phyloP scores from a whole-genome alignment of 2,329 filamentous ascomycete genomes.

The Calcarisporium arbuscula region DNA sequence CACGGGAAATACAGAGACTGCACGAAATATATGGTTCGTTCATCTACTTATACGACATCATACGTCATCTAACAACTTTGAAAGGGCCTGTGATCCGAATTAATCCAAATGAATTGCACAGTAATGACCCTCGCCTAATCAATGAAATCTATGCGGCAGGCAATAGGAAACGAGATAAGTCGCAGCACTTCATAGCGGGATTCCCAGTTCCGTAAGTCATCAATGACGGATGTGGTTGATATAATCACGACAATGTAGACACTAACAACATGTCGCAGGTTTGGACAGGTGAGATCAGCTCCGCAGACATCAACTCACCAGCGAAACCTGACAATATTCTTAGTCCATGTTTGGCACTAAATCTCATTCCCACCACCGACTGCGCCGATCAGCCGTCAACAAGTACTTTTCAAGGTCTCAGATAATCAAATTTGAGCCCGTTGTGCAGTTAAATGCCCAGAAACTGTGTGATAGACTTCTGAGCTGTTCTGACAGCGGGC shows the following conservation, averaged over 20 bases:
- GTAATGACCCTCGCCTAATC: slow-evolving; percentile 18
- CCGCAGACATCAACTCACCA: not conserved
- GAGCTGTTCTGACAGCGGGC: slow-evolving; percentile 2
- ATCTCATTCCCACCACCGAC: slow-evolving; percentile 16
- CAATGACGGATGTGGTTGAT: not conserved
- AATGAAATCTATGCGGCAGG: slow-evolving; percentile 16
- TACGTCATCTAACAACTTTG: not conserved
- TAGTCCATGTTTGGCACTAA: slow-evolving; percentile 12
- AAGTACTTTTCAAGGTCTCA: slow-evolving; percentile 17
- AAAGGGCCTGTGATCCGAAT: slow-evolving; percentile 20
- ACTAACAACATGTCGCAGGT: not conserved
- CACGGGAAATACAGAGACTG: slow-evolving; percentile 13
- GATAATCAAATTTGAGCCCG: slow-evolving; percentile 13
- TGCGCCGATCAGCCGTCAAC: slow-evolving; percentile 14
- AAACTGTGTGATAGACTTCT: slow-evolving; percentile 12
- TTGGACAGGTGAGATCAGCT: not conserved
- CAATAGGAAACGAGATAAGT: slow-evolving; percentile 12
- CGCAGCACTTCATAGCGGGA: slow-evolving; percentile 8
- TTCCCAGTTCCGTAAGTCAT: slow-evolving; percentile 8
- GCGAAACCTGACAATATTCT: not conserved
- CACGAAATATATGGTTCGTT: slow-evolving; percentile 17
- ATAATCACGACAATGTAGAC: not conserved
- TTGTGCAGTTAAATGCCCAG: slow-evolving; percentile 12
- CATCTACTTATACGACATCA: not conserved
- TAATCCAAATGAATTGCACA: slow-evolving; percentile 20